Base-by-base conservation (phyloP, 768 basidiomycete genomes). In the Lepiota venenata region DNA sequence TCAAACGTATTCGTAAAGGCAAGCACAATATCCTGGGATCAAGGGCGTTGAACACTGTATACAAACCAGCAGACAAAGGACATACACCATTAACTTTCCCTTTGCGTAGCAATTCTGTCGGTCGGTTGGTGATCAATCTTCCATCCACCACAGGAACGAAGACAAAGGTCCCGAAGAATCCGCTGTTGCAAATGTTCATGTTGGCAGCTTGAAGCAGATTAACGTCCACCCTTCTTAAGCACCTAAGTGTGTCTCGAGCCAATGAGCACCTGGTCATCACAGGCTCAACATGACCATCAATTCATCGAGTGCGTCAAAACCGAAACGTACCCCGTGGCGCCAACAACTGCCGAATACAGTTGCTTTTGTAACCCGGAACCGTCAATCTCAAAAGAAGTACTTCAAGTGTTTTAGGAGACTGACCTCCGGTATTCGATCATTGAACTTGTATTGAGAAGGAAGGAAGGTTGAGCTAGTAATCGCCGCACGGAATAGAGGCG, bases 81-180 rank as follows among this genome's bases (percentile, higher is more conserved):
- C 72, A 14, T 43, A 79, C 77, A n/a, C 72, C 73, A 47, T 80
- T 80, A 42, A 75, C 52, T 53, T 65, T 69, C 14, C 74, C 68
- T 35, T 67, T 63, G 8, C 60, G 56, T 27, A 81, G 55, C 5
- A 73, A 66, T 45, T 67, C 55, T 0, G 68, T 74, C 4, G 78
- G 77, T 18, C 74, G 66, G 45, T 76, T 71, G 0, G 69, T 63
- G 29, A 80, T 78, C 52, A 78, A 74, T 1, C 59, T 65, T 2
- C 75, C 78, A 58, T 81, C 79, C 2, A 81, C 69, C n/a, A 81
- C 77, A 0, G 79, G 78, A 16, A 69, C 67, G 41, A 74, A 76
- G 12, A 62, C 50, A 32, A 65, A 75, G 3, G 72, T 73, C 1
- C 73, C 74, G 45, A 60, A 74, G 63, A 79, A 76, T 4, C 59